Base-by-base conservation (phyloP, 441 rosid genomes). In the Raphanus hybrid region DNA sequence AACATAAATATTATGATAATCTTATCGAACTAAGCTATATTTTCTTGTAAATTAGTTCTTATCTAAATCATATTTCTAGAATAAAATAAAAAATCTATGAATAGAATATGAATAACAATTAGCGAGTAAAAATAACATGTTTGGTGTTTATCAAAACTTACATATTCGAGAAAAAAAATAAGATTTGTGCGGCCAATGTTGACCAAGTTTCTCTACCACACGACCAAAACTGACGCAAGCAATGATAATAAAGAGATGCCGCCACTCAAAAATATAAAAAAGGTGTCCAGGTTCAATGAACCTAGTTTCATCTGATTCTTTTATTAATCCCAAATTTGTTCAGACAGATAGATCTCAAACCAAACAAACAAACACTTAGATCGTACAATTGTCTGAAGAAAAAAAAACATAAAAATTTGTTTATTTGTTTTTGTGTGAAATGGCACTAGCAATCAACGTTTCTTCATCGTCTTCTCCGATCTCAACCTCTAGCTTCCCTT, bases 271-370 rank as follows among this genome's bases (percentile, higher is more conserved):
- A 55, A 27, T 27, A 39, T 2, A 29, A 14, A 14, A 54, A 18
- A 54, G 4, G 23, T 74, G 91, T 92, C 98, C 84, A 88, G 91
- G 85, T 92, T 89, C 98, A 86, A 74, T 82, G 92, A 80, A 86
- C 64, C 90, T 72, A 3, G 6, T 5, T 1, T 2, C 34, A 10
- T 65, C 67, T 80, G 14, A 43, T 86, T 87, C 85, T 85, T 85
- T 78, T 71, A 72, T 3, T 71, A 72, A 32, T 15, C 77, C 64
- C 69, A 20, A 45, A 43, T 43, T 55, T 57, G 29, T 20, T 61
- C 73, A 11, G 20, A 7, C 61, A 55, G 61, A 55, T 2, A 55
- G 41, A 32, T 64, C 75, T 32, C 39, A 41, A 43, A 11, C 37
- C 29, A 41, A 27, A 48, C 16, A 10, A 15, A 20, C 4, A 34